Conservation (phyloP, 2,329 filamentous ascomycete species). For the Pseudocercospora musae region DNA sequence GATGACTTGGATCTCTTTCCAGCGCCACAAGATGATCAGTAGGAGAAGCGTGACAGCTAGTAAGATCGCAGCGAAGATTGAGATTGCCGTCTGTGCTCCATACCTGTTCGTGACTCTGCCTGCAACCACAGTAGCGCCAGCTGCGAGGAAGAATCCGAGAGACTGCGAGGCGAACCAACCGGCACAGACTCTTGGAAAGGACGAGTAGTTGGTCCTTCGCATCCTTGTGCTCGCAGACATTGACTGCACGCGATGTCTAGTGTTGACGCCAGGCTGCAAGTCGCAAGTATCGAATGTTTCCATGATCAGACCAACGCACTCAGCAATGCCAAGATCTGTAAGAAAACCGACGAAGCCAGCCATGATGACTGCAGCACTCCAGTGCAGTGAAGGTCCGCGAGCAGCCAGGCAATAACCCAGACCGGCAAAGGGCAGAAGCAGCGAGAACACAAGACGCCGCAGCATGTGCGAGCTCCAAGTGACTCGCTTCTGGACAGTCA, state of each 20-base stretch:
- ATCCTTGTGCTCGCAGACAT: constrained; percentile 44
- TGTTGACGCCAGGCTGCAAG: constrained; percentile 67
- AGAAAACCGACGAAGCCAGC: constrained; percentile 66
- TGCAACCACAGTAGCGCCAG: constrained; percentile 64
- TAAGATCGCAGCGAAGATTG: constrained; percentile 65
- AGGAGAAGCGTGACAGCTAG: constrained; percentile 63
- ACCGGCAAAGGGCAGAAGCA: constrained; percentile 64
- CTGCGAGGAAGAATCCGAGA: constrained; percentile 66
- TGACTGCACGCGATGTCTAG: constrained; percentile 44
- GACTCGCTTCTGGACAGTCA: constrained; percentile 61
- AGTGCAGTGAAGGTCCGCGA: constrained; percentile 57
- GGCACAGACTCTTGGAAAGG: constrained; percentile 69
- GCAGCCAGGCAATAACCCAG: constrained; percentile 67
- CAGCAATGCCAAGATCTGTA: constrained; percentile 68
- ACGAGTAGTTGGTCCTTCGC: constrained; percentile 68
- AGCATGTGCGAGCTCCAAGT: constrained; percentile 71
- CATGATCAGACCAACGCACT: constrained; percentile 76
- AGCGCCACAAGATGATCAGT: constrained; percentile 60
- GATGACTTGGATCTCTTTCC: constrained; percentile 65
- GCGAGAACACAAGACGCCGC: constrained; percentile 64
- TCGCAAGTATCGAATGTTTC: constrained; percentile 80
- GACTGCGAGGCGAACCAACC: constrained; percentile 69
- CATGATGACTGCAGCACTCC: constrained; percentile 64
- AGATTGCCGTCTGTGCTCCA: constrained; percentile 65
- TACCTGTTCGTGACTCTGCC: constrained; percentile 64